A percentile compares a stretch with the other conserved stretches of the same genome.
These are phyloP conservation scores for Cryptococcus floricola DNA, from an alignment of 1,284 basidiomycete genomes.

Conservation along the genomic window DNA sequence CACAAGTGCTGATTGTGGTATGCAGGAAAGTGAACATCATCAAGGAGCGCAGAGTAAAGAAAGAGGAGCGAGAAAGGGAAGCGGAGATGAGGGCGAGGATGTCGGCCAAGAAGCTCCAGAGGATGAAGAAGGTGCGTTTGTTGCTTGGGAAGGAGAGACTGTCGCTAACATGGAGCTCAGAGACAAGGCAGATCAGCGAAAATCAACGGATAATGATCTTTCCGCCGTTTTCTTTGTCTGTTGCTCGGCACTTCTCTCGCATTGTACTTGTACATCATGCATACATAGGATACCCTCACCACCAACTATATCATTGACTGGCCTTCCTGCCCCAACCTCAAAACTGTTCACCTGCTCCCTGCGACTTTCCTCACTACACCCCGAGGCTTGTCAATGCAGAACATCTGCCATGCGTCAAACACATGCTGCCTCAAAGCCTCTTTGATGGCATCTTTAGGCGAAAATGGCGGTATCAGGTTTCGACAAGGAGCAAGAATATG, in stretches of 20 bases:
- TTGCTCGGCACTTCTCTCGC: neutral
- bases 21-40: slow-evolving; percentile 39
- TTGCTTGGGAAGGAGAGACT: neutral
- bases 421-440: neutral
- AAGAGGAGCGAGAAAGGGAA: slow-evolving; percentile 47
- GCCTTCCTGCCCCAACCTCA: no score
- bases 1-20: neutral
- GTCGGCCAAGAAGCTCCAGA: slow-evolving; percentile 51
- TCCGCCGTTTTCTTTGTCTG: neutral
- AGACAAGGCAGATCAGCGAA: slow-evolving; percentile 50
- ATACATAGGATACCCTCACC: neutral
- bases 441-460: neutral
- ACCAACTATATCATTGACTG: neutral
- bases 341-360: neutral
- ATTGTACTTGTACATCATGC: slow-evolving; percentile 4
- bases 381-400: neutral
- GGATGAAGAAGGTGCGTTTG: slow-evolving; percentile 47
- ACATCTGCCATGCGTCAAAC: neutral
- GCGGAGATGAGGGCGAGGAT: slow-evolving; percentile 47
- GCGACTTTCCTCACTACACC: neutral
- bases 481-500: neutral
- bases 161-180: slow-evolving; percentile 15
- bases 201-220: slow-evolving; percentile 44
- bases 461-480: neutral
- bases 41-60: slow-evolving; percentile 43